These are phyloP conservation scores for Caryopteris hybrid DNA, from an alignment of 305 asterid species.

Conservation along the genomic window DNA sequence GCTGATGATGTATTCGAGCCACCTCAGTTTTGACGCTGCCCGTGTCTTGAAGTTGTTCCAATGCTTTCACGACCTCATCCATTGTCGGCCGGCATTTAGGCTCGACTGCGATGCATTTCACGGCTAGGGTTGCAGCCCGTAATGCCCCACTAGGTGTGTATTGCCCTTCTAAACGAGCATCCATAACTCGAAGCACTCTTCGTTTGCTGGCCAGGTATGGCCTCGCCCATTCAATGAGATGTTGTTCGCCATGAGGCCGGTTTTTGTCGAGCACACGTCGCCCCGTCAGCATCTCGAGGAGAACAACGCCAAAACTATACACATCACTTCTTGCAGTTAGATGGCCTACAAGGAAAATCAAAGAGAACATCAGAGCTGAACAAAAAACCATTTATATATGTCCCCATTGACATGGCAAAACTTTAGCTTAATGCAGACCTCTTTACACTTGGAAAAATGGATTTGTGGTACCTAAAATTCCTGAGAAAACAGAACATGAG, in stretches of 20 bases:
- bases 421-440: no score
- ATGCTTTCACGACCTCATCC: slow-evolving; percentile 56
- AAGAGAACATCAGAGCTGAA: slow-evolving; percentile 14
- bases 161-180: slow-evolving; percentile 67
- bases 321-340: slow-evolving; percentile 75
- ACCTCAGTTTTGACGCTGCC: slow-evolving; percentile 39
- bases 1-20: slow-evolving; percentile 29
- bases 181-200: slow-evolving; percentile 58
- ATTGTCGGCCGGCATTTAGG: slow-evolving; percentile 63
- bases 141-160: slow-evolving; percentile 52
- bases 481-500: slow-evolving; percentile 8
- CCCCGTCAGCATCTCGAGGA: slow-evolving; percentile 75
- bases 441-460: slow-evolving; percentile 1
- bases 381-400: neutral
- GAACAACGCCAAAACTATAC: slow-evolving; percentile 83
- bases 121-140: slow-evolving; percentile 60
- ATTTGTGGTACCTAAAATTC: neutral
- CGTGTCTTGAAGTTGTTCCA: slow-evolving; percentile 60
- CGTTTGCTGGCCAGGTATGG: slow-evolving; percentile 70
- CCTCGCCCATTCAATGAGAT: slow-evolving; percentile 72
- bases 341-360: slow-evolving; percentile 48
- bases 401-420: no score
- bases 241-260: slow-evolving; percentile 79
- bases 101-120: slow-evolving; percentile 55
- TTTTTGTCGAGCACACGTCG: slow-evolving; percentile 68